These are phyloP conservation scores for Pinus albicaulis DNA, from an alignment of 75 land plant species.

Conservation along the genomic window DNA sequence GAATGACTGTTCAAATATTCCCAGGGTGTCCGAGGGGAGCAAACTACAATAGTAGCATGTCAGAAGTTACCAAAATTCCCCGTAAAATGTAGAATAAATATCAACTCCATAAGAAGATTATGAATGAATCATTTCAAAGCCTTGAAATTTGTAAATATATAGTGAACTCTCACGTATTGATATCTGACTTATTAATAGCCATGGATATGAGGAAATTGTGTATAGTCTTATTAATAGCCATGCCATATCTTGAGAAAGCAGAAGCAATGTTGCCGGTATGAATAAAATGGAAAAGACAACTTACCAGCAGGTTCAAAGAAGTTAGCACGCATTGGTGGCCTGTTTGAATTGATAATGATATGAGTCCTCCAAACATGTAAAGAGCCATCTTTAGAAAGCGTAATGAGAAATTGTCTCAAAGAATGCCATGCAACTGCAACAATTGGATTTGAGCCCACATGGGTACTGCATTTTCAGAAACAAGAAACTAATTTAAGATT, in stretches of 20 bases:
- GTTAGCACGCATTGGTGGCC: constrained; percentile 81
- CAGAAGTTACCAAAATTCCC: no score
- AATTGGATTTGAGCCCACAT: constrained; percentile 86
- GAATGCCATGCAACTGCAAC: constrained; percentile 82
- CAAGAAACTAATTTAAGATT: neutral
- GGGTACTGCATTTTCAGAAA: constrained; percentile 50
- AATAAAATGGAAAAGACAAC: constrained; percentile 2
- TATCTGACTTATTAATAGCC: no score
- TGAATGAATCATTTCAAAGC: no score
- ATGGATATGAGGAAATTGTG: no score
- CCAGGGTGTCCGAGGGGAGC: no score
- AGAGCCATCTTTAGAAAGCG: constrained; percentile 89
- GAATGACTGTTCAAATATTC: no score
- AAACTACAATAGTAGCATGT: no score
- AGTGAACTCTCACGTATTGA: no score
- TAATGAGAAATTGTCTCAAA: constrained; percentile 66
- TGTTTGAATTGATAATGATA: constrained; percentile 73
- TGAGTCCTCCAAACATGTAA: constrained; percentile 92
- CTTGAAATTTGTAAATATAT: no score
- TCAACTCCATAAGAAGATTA: no score
- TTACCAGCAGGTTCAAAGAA: constrained; percentile 96
- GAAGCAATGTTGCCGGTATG: neutral
- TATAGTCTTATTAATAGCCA: no score
- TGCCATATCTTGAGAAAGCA: neutral
- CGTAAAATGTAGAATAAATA: no score